Percentiles rank a stretch among this genome's conserved stretches.
Conservation (phyloP, 1,284 basidiomycete genomes). For the Kwoniella shivajii region DNA sequence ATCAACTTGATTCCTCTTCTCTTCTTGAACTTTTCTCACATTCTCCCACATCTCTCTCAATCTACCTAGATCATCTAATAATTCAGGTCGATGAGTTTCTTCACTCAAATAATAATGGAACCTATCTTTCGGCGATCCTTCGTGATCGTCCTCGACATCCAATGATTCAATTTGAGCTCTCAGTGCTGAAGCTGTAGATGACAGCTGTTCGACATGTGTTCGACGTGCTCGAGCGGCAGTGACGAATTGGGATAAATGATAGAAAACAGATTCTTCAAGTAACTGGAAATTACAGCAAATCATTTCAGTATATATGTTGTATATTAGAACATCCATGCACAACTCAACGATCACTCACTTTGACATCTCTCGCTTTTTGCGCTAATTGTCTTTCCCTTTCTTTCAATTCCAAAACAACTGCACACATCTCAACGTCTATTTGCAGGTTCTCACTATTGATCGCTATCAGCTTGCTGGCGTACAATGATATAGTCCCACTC, state of each 20-base stretch:
- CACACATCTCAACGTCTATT: slow-evolving; percentile 46
- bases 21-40: slow-evolving; percentile 25
- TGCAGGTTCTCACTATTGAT: slow-evolving; percentile 33
- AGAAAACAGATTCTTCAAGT: slow-evolving; percentile 32
- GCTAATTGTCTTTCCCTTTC: slow-evolving; percentile 32
- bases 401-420: slow-evolving; percentile 37
- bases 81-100: slow-evolving; percentile 40
- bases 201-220: slow-evolving; percentile 23
- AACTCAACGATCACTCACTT: slow-evolving; percentile 23
- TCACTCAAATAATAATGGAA: slow-evolving; percentile 43
- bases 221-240: slow-evolving; percentile 25
- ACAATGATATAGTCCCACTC: not conserved
- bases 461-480: not conserved
- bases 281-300: not conserved
- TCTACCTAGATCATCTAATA: slow-evolving; percentile 34
- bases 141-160: slow-evolving; percentile 14
- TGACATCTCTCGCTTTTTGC: slow-evolving; percentile 36
- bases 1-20: slow-evolving; percentile 15
- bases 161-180: slow-evolving; percentile 17
- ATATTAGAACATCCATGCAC: not conserved
- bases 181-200: slow-evolving; percentile 19
- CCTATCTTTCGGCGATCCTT: slow-evolving; percentile 30
- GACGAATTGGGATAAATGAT: slow-evolving; percentile 31
- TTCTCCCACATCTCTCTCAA: slow-evolving; percentile 42
- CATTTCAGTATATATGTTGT: not conserved